Evolutionary conservation across 176 grass and related monocot genomes (phyloP), one percentile per base, ranked within the genome.

Genomic region (Guadua angustifolia): DNA sequence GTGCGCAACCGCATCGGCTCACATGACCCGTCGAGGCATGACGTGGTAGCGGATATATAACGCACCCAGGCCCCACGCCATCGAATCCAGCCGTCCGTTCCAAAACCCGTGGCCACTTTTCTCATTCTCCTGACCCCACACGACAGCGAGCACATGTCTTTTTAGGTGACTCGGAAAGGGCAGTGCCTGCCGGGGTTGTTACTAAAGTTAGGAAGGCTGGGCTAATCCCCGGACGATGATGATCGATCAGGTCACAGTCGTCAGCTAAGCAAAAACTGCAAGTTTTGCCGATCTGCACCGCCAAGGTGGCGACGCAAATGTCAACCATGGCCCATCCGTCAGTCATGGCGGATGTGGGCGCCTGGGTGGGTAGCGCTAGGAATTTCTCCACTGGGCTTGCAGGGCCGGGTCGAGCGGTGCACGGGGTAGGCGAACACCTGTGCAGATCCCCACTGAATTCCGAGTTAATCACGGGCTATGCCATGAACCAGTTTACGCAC

Each of bases 11-110:
- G 29, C 6, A 14, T 26, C 13, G 9, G 24, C 16, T 67, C 66
- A 52, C 84, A 22, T 73, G 76, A 56, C 24, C 38, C 35, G 18
- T 22, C 59, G 5, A 22, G 47, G 46, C 6, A 4, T 33, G 60
- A 66, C 69, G 46, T 81, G 69, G 61, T 3, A 14, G 50, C 1
- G 7, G 9, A 4, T 47, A 40, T 9, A 10, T 17, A 64, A 35
- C 57, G 17, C 57, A 55, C 46, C 85, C 47, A 26, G 69, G 69
- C 73, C 33, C 40, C 13, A 10, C 38, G 24, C 59, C 18, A 82
- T 29, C 78, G 19, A 36, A 87, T 87, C 78, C 19, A 19, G 12
- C 79, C 78, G 62, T 87, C 29, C 50, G 21, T 76, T 52, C 33
- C 24, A 10, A 61, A 87, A 29, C 77, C 58, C 5, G 18, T 7